phyloP scores from a whole-genome alignment of 768 basidiomycete genomes.

The Mrakia frigida region DNA sequence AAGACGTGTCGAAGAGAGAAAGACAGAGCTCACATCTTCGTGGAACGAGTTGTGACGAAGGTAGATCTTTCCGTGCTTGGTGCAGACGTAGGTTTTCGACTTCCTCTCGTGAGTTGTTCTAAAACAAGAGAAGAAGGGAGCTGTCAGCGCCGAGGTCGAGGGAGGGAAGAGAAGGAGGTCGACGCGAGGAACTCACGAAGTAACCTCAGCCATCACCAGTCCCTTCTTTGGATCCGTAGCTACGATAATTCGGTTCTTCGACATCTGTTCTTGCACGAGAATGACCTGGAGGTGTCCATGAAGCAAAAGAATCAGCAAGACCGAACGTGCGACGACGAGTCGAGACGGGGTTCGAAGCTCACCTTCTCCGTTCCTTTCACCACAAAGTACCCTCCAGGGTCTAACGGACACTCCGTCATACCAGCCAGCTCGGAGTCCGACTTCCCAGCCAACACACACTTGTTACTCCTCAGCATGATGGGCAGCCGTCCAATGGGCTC shows the following conservation, averaged over 20 bases:
- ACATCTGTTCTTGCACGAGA: constrained; percentile 94
- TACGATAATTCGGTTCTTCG: constrained; percentile 98
- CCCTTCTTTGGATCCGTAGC: constrained; percentile 88
- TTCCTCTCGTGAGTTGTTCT: constrained; percentile 56
- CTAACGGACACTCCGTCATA: constrained; percentile 94
- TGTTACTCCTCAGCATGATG: constrained; percentile 93
- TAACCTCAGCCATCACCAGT: constrained; percentile 88
- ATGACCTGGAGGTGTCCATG: constrained; percentile 68
- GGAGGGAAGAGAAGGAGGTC: constrained; percentile 5
- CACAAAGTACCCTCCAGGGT: constrained; percentile 99
- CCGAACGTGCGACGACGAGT: background rate
- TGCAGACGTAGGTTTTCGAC: constrained; percentile 95
- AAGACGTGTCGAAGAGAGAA: background rate
- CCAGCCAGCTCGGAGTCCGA: constrained; percentile 72
- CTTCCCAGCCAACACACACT: constrained; percentile 79
- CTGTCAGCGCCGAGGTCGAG: constrained; percentile 41
- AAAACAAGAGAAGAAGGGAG: constrained; percentile 37
- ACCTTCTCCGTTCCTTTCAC: constrained; percentile 96
- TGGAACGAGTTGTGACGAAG: constrained; percentile 95
- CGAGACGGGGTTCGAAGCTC: background rate
- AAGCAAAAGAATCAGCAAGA: background rate
- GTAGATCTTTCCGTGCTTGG: constrained; percentile 91
- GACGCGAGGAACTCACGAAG: constrained; percentile 62
- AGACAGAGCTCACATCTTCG: constrained; percentile 55
- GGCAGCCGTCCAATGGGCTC: constrained; percentile 87